Percentiles rank a stretch among this genome's conserved stretches.
phyloP scores from a whole-genome alignment of 31 red algal genomes.

The Endocladia muricata region DNA sequence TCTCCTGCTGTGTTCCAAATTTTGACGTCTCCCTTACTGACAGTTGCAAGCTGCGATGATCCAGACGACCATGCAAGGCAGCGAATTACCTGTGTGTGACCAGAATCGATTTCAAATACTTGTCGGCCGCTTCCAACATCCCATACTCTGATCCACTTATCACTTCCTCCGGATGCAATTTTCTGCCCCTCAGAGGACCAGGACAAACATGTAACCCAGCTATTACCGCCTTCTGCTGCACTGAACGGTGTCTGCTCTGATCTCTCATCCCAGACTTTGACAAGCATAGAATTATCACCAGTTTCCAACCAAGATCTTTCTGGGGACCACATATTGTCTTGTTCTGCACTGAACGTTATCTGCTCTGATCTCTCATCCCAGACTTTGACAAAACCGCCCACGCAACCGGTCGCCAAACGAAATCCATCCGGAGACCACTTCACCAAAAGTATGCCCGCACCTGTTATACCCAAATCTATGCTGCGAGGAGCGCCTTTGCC shows the following conservation, averaged over 20 bases:
- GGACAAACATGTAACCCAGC: background rate
- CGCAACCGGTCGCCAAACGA: background rate
- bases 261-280: background rate
- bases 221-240: too few relatives aligned
- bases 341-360: background rate
- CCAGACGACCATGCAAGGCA: background rate
- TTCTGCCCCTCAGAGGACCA: constrained; percentile 11
- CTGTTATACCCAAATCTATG: too few relatives aligned
- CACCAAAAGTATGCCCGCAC: too few relatives aligned
- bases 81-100: background rate
- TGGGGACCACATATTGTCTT: background rate
- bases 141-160: constrained; percentile 1
- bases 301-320: background rate
- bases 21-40: too few relatives aligned
- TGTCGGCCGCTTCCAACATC: background rate
- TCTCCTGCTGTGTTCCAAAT: too few relatives aligned
- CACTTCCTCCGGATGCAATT: constrained; percentile 2
- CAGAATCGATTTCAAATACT: background rate
- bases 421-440: background rate
- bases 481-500: too few relatives aligned
- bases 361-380: background rate
- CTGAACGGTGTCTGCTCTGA: background rate
- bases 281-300: background rate
- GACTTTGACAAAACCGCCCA: background rate
- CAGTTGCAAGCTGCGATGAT: background rate